Conservation (phyloP, 73 alveolate genomes). For the Paramecium biaurelia region DNA sequence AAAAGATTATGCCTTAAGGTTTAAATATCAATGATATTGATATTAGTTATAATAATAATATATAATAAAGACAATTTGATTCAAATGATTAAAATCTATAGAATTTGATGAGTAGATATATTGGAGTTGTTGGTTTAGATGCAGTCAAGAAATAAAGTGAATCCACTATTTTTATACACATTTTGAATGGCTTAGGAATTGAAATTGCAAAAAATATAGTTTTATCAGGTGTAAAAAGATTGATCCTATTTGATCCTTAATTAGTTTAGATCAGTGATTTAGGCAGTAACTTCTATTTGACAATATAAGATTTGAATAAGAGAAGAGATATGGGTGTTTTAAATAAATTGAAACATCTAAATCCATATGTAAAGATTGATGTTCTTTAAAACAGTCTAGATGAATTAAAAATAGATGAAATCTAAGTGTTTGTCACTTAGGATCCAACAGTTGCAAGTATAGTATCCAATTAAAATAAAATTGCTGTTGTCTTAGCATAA, state of each 20-base stretch:
- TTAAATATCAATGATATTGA: not conserved
- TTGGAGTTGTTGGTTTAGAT: conserved; percentile 94
- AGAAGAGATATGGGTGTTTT: conserved; percentile 77
- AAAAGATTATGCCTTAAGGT: not conserved
- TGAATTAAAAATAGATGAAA: not conserved
- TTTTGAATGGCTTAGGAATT: conserved; percentile 89
- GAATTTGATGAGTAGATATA: conserved; percentile 92
- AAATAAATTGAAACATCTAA: conserved; percentile 79
- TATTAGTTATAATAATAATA: conserved; percentile 40
- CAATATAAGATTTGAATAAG: conserved; percentile 75
- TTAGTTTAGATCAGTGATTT: conserved; percentile 66
- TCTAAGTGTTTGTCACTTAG: not conserved
- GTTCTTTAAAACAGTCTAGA: not conserved
- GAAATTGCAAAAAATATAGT: conserved; percentile 95
- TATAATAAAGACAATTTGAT: conserved; percentile 68
- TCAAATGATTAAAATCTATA: conserved; percentile 80
- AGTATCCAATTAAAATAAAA: not conserved
- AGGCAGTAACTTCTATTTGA: conserved; percentile 83
- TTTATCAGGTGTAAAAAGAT: conserved; percentile 91
- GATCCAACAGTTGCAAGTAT: not conserved
- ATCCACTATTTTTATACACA: conserved; percentile 81
- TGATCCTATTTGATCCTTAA: conserved; percentile 79
- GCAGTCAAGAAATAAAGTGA: conserved; percentile 89
- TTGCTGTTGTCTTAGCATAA: conserved; percentile 64
- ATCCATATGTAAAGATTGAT: conserved; percentile 77